These are phyloP conservation scores for Suillus americanus DNA, from an alignment of 768 basidiomycete genomes.

Conservation along the genomic window DNA sequence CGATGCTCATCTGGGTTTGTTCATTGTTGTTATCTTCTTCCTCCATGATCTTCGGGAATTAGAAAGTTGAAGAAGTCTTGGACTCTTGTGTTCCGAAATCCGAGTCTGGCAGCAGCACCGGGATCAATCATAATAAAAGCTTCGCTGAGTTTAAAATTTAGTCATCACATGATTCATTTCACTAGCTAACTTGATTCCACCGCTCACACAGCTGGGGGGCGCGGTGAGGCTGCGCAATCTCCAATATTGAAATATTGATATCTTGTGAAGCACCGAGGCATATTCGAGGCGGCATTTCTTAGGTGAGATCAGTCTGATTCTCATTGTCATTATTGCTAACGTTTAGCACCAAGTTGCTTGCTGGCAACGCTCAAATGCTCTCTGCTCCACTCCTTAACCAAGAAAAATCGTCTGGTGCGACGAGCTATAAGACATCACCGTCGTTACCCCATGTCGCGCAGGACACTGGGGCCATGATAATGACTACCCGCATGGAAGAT, in stretches of 20 bases:
- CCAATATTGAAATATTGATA: neutral
- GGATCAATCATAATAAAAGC: neutral
- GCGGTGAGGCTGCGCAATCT: neutral
- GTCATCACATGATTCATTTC: neutral
- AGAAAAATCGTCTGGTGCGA: neutral
- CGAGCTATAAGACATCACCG: conserved; percentile 5
- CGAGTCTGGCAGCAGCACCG: neutral
- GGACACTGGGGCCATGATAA: neutral
- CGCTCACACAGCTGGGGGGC: neutral
- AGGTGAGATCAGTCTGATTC: neutral
- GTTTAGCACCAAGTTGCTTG: neutral
- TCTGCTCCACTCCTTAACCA: neutral
- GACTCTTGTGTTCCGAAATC: too few species aligned
- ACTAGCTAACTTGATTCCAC: neutral
- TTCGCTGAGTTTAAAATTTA: neutral
- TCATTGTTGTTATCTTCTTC: neutral
- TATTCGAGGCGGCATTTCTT: neutral
- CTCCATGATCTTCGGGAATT: neutral
- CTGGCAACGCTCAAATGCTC: neutral
- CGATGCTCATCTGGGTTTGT: conserved; percentile 7
- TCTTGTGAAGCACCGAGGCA: neutral
- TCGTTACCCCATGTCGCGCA: neutral
- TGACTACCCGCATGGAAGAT: conserved; percentile 13
- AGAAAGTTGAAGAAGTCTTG: neutral
- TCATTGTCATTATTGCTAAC: neutral